phyloP scores from a whole-genome alignment of 1,284 basidiomycete species.

The Trichosporon ovoides region DNA sequence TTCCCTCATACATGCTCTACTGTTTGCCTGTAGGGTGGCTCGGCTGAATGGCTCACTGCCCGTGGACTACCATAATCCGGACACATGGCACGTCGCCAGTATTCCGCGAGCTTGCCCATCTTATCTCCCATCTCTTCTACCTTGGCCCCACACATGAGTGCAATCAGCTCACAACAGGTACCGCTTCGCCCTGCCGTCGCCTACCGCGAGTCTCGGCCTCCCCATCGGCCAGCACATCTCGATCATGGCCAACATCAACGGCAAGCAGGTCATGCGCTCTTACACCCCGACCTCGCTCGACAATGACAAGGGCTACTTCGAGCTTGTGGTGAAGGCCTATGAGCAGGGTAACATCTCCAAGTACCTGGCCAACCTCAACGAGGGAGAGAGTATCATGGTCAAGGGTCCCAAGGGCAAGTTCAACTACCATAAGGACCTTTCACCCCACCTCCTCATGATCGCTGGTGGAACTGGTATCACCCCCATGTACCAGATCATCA shows the following conservation, averaged over 20 bases:
- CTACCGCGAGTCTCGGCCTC: conserved; percentile 78
- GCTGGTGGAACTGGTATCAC: conserved; percentile 92
- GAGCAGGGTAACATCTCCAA: conserved; percentile 96
- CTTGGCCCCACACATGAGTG: background rate
- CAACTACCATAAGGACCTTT: conserved; percentile 64
- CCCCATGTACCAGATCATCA: conserved; percentile 95
- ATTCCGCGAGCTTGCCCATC: background rate
- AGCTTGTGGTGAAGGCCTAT: conserved; percentile 97
- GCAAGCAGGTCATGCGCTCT: conserved; percentile 82
- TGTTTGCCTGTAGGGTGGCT: background rate
- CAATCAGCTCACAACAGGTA: conserved; percentile 57
- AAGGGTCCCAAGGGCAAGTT: conserved; percentile 97
- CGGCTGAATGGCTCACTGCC: background rate
- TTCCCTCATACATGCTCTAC: no score
- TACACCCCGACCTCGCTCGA: conserved; percentile 95
- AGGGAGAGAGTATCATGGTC: conserved; percentile 80
- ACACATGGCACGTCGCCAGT: background rate
- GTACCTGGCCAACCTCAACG: conserved; percentile 70
- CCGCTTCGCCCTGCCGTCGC: conserved; percentile 75
- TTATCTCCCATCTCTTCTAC: background rate
- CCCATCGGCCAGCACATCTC: conserved; percentile 97
- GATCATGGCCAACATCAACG: conserved; percentile 82
- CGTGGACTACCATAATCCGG: no score
- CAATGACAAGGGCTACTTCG: conserved; percentile 88
- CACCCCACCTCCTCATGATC: conserved; percentile 86